Base-by-base conservation (phyloP, 108 stramenopile species). In the Nitzschia palea region DNA sequence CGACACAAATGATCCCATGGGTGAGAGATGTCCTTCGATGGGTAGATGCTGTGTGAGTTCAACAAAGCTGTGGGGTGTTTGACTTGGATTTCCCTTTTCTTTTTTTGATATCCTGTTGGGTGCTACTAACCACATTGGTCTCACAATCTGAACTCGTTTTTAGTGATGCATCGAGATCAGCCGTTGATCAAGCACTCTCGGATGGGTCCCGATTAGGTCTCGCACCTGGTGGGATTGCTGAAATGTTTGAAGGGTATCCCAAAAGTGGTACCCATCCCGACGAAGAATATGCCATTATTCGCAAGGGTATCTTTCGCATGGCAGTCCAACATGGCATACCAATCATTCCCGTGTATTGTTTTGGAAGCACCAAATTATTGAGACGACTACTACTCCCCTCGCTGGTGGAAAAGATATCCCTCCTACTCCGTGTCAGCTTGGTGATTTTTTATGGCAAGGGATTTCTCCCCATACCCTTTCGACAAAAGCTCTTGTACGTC, bases 201-300 rank as follows among this genome's bases (percentile, higher is more conserved):
- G 12, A 65, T 23, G 62, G 87, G 34, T 53, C 51, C 44, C 56
- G 65, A 40, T 50, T 97, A 18, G 88, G 86, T 0, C 60, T 96
- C 15, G 85, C 88, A 4, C 93, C 93, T 2, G 96, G 96, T 22
- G 96, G 96, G 0, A 97, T 97, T 62, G 91, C 91, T 22, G 96
- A 97, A 78, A 97, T 97, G 84, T 95, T 96, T 65, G 88, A 91
- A 67, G 86, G 89, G 1, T 94, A 80, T 64, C 93, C 93, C 5
- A 89, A 89, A 73, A 68, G 68, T 31, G 70, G 68, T 0, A 85
- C 78, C 10, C 82, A 86, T 55, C 87, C 78, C 1, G 76, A 88
- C 37, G 88, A 94, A 55, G 96, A 97, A 69, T 92, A 84, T 48
- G 84, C 87, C 27, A 84, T 96, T 43, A 58, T 95, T 15, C 79